These are phyloP conservation scores for Pleoardoris graminearum DNA, from an alignment of 2,329 filamentous ascomycete species.

Conservation along the genomic window DNA sequence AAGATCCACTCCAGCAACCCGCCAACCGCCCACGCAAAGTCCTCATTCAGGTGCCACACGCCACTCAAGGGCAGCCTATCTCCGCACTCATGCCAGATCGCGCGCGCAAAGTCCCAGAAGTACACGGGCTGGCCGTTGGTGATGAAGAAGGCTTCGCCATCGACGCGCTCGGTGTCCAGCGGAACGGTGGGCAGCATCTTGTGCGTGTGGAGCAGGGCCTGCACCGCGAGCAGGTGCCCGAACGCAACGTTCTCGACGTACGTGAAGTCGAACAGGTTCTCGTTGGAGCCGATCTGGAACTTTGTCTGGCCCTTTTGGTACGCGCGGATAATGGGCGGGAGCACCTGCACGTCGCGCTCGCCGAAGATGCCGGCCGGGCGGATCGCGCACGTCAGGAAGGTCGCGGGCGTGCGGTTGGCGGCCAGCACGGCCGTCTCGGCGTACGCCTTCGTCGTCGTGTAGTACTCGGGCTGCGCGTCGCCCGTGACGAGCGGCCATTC, in stretches of 20 bases:
- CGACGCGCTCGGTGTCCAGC: slow-evolving; percentile 51
- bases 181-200: slow-evolving; percentile 44
- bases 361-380: slow-evolving; percentile 58
- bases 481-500: slow-evolving; percentile 52
- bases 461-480: slow-evolving; percentile 54
- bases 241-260: slow-evolving; percentile 58
- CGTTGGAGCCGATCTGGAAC: slow-evolving; percentile 56
- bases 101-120: slow-evolving; percentile 56
- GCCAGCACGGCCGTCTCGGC: slow-evolving; percentile 54
- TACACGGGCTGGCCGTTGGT: slow-evolving; percentile 56
- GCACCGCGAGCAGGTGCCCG: slow-evolving; percentile 55
- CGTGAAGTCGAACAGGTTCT: slow-evolving; percentile 59
- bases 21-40: slow-evolving; percentile 49
- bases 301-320: slow-evolving; percentile 54
- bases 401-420: slow-evolving; percentile 51
- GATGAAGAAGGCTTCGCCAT: slow-evolving; percentile 57
- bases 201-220: slow-evolving; percentile 53
- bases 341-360: slow-evolving; percentile 52
- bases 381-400: slow-evolving; percentile 55
- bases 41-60: slow-evolving; percentile 50
- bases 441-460: slow-evolving; percentile 55
- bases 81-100: slow-evolving; percentile 52
- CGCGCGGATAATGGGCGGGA: slow-evolving; percentile 51
- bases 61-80: slow-evolving; percentile 40
- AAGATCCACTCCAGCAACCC: slow-evolving; percentile 51